Conservation (phyloP, 2,329 filamentous ascomycete species). For the Venturia pyrina region DNA sequence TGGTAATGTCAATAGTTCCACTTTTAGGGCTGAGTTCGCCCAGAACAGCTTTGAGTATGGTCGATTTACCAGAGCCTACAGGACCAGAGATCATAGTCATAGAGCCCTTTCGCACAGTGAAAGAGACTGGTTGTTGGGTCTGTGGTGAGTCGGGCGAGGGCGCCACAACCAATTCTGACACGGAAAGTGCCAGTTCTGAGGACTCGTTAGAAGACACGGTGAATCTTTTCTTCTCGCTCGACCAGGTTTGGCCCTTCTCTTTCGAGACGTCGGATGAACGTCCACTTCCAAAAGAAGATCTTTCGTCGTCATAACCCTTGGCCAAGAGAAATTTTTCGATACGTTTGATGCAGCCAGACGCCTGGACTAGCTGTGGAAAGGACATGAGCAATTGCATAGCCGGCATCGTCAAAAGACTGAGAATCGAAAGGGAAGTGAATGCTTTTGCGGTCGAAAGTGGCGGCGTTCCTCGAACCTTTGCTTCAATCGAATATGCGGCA, state of each 20-base stretch:
- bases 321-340: conserved; percentile 6
- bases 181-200: background rate
- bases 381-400: background rate
- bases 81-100: conserved; percentile 18
- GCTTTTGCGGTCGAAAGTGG: conserved; percentile 7
- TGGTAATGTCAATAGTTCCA: conserved; percentile 9
- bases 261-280: background rate
- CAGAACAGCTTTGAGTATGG: conserved; percentile 15
- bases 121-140: conserved; percentile 2
- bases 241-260: background rate
- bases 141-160: background rate
- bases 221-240: background rate
- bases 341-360: conserved; percentile 1
- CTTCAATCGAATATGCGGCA: conserved; percentile 5
- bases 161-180: conserved; percentile 1
- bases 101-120: conserved; percentile 8
- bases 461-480: background rate
- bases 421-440: background rate
- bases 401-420: conserved; percentile 1
- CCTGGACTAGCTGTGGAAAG: background rate
- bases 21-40: conserved; percentile 13
- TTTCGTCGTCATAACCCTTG: conserved; percentile 3
- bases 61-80: conserved; percentile 17
- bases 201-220: background rate
- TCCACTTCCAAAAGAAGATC: background rate